These are phyloP conservation scores for Pseudogymnoascus sp. DNA, from an alignment of 2,329 filamentous ascomycete species.

Conservation along the genomic window DNA sequence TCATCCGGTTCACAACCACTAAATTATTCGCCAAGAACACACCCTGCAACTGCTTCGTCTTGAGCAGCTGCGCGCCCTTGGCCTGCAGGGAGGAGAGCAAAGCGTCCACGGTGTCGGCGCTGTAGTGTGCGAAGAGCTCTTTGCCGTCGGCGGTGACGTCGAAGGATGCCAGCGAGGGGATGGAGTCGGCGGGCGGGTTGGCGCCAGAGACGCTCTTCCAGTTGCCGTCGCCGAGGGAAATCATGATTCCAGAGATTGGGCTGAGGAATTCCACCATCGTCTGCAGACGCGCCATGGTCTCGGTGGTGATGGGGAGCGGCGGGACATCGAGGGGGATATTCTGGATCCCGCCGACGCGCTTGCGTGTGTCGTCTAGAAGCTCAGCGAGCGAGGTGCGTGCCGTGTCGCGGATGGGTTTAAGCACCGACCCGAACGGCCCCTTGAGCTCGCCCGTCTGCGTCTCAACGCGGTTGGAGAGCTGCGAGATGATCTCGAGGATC, in stretches of 20 bases:
- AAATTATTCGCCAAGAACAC: slow-evolving; percentile 89
- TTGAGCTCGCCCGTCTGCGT: slow-evolving; percentile 80
- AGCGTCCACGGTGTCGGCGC: slow-evolving; percentile 77
- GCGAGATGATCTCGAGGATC: slow-evolving; percentile 81
- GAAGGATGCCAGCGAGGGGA: slow-evolving; percentile 67
- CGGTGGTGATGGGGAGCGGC: slow-evolving; percentile 66
- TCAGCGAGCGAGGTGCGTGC: slow-evolving; percentile 79
- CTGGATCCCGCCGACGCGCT: slow-evolving; percentile 56
- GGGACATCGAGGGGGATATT: slow-evolving; percentile 70
- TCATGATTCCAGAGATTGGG: slow-evolving; percentile 81
- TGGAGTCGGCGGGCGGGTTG: slow-evolving; percentile 51
- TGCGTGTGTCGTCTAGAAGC: slow-evolving; percentile 74
- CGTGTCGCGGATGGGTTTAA: slow-evolving; percentile 86
- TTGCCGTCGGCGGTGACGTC: slow-evolving; percentile 84
- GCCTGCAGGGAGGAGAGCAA: slow-evolving; percentile 68
- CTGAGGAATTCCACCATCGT: slow-evolving; percentile 80
- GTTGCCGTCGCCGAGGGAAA: slow-evolving; percentile 85
- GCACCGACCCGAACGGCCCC: slow-evolving; percentile 68
- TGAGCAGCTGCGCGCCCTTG: slow-evolving; percentile 64
- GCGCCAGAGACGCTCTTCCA: slow-evolving; percentile 58
- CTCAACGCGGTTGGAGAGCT: slow-evolving; percentile 71
- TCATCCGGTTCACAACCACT: slow-evolving; percentile 74
- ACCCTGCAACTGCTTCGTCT: slow-evolving; percentile 69
- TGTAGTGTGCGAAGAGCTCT: slow-evolving; percentile 83
- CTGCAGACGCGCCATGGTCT: slow-evolving; percentile 79